A percentile compares a stretch with the other conserved stretches of the same genome.
These are phyloP conservation scores for Hymenoscyphus infarciens DNA, from an alignment of 2,329 filamentous ascomycete genomes.

Conservation along the genomic window DNA sequence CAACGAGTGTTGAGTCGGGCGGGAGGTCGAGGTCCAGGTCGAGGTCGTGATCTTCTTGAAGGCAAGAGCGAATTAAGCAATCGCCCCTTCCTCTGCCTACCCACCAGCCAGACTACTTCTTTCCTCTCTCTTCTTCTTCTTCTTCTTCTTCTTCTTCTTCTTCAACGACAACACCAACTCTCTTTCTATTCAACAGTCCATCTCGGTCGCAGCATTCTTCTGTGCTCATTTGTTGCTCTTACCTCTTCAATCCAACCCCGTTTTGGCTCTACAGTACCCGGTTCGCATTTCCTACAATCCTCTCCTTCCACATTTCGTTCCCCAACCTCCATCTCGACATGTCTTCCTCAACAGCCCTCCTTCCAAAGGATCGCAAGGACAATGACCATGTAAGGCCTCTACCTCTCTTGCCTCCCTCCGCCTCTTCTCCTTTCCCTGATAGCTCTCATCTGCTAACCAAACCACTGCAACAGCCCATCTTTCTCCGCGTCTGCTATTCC, in stretches of 20 bases:
- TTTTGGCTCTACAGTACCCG: conserved; percentile 6
- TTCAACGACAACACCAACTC: conserved; percentile 13
- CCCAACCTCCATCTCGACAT: conserved; percentile 19
- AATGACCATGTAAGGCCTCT: conserved; percentile 29
- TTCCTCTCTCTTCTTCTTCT: conserved; percentile 10
- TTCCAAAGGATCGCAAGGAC: conserved; percentile 30
- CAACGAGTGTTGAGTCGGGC: no score
- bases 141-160: conserved; percentile 5
- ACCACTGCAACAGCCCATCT: conserved; percentile 30
- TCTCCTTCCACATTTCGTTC: background rate
- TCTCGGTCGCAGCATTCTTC: conserved; percentile 7
- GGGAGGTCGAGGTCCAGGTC: background rate
- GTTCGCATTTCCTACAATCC: conserved; percentile 6
- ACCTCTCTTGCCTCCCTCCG: no score
- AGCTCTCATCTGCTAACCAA: background rate
- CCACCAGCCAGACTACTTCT: background rate
- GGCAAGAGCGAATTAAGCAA: background rate
- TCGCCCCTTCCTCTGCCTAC: conserved; percentile 7
- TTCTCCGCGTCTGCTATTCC: conserved; percentile 36
- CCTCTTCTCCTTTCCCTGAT: conserved; percentile 9
- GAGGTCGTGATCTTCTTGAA: background rate
- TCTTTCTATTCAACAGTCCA: background rate
- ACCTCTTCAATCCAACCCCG: background rate
- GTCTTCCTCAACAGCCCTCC: conserved; percentile 36
- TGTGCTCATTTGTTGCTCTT: background rate